Evolutionary conservation across 2,329 filamentous ascomycete species (phyloP).

Genomic region (Pyricularia sp.): DNA sequence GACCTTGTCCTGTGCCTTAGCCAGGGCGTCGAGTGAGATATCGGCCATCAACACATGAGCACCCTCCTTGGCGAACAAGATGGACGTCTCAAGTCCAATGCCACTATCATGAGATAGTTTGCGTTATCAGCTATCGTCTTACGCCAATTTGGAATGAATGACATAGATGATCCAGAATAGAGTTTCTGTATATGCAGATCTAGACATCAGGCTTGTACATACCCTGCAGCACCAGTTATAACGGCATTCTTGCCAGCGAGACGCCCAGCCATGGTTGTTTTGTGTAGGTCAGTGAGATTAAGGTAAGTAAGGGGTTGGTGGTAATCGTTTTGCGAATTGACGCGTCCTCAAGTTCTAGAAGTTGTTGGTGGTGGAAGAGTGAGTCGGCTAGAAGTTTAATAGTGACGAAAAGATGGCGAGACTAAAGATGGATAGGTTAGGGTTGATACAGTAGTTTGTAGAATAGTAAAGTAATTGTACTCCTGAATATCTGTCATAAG

Average conservation of each 20-base stretch:
- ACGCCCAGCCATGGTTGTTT: not conserved
- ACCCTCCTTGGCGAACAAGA: conserved; percentile 82
- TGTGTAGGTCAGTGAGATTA: not conserved
- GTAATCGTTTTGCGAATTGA: not conserved
- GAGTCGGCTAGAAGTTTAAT: not conserved
- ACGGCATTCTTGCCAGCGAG: conserved; percentile 51
- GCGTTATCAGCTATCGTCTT: not conserved
- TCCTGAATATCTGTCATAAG: not conserved
- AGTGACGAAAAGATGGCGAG: not conserved
- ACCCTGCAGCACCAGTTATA: conserved; percentile 80
- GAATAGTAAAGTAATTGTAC: not conserved
- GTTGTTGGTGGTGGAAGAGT: too few species aligned
- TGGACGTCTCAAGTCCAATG: conserved; percentile 83
- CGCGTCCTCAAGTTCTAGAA: not conserved
- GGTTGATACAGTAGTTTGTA: not conserved
- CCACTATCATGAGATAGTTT: conserved; percentile 39
- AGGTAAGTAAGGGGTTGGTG: not conserved
- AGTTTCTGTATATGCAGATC: not conserved
- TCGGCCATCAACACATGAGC: conserved; percentile 77
- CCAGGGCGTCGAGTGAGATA: conserved; percentile 65
- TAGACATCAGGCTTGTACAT: conserved; percentile 21
- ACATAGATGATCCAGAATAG: not conserved
- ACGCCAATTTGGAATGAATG: not conserved
- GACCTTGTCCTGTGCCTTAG: conserved; percentile 63
- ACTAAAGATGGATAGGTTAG: not conserved